phyloP scores from a whole-genome alignment of 2,329 filamentous ascomycete genomes.

The Beauveria sp. region DNA sequence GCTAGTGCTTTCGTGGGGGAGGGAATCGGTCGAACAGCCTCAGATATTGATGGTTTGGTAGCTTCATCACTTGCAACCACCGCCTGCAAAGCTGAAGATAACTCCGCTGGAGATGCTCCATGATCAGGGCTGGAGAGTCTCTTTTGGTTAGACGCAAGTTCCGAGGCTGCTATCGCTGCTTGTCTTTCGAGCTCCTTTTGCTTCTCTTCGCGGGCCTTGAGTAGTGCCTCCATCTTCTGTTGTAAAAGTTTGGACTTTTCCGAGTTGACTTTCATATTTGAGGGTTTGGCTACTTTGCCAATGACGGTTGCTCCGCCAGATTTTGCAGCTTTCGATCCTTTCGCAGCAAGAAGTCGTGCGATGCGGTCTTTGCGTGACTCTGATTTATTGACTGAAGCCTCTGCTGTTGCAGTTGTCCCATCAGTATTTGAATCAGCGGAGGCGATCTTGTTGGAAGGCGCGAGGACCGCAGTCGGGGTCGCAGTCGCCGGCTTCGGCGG shows the following conservation, averaged over 20 bases:
- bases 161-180: neutral
- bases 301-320: slow-evolving; percentile 11
- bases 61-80: neutral
- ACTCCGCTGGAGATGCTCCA: neutral
- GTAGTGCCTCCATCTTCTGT: slow-evolving; percentile 70
- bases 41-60: neutral
- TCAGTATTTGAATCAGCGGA: neutral
- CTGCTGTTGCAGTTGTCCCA: neutral
- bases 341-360: slow-evolving; percentile 66
- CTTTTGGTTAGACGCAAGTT: neutral
- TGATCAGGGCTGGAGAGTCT: neutral
- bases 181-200: slow-evolving; percentile 15
- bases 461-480: neutral
- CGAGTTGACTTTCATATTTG: slow-evolving; percentile 42
- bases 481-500: neutral
- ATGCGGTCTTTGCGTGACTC: slow-evolving; percentile 70
- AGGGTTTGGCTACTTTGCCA: slow-evolving; percentile 15
- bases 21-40: neutral
- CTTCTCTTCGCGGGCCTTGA: slow-evolving; percentile 45
- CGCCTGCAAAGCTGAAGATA: neutral
- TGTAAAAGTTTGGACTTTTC: slow-evolving; percentile 68
- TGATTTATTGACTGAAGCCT: slow-evolving; percentile 25
- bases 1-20: neutral
- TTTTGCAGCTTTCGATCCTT: slow-evolving; percentile 45
- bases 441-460: neutral